Evolutionary conservation across 352 stramenopile genomes (phyloP).

Genomic region (Globisporangium carolinianum): DNA sequence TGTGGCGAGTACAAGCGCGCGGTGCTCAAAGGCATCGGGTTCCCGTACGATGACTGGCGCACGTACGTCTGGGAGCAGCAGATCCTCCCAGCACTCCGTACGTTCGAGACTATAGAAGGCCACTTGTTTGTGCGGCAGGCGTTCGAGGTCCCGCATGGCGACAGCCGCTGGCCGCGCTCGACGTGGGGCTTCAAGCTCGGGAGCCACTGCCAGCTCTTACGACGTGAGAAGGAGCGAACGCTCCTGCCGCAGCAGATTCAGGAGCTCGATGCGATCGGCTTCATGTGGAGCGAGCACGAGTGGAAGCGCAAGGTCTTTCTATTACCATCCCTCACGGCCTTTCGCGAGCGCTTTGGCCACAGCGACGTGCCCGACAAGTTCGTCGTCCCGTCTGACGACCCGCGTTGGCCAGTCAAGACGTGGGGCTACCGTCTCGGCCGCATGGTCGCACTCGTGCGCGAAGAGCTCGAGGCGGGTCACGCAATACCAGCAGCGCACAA

Average conservation of each 20-base stretch:
- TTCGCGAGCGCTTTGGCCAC: slow-evolving; percentile 29
- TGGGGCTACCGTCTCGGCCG: slow-evolving; percentile 17
- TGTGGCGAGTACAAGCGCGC: slow-evolving; percentile 49
- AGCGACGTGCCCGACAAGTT: slow-evolving; percentile 30
- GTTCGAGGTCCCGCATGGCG: slow-evolving; percentile 77
- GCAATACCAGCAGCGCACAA: background rate
- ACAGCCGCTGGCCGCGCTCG: slow-evolving; percentile 73
- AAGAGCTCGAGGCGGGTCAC: slow-evolving; percentile 1
- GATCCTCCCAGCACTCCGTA: slow-evolving; percentile 61
- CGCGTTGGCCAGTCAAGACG: slow-evolving; percentile 15
- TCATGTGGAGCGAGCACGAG: slow-evolving; percentile 63
- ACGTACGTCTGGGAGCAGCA: slow-evolving; percentile 69
- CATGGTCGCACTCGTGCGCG: slow-evolving; percentile 13
- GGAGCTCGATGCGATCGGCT: slow-evolving; percentile 48
- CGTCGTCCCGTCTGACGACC: slow-evolving; percentile 16
- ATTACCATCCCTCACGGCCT: slow-evolving; percentile 28
- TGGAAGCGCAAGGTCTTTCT: slow-evolving; percentile 63
- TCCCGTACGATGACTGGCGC: slow-evolving; percentile 61
- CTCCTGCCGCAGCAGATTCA: slow-evolving; percentile 22
- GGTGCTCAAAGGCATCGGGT: slow-evolving; percentile 54
- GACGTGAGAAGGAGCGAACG: slow-evolving; percentile 42
- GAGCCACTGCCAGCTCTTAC: slow-evolving; percentile 86
- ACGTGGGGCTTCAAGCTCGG: slow-evolving; percentile 88
- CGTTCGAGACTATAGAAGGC: slow-evolving; percentile 83
- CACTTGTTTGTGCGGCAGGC: slow-evolving; percentile 88